A percentile compares a stretch with the other conserved stretches of the same genome.
Evolutionary conservation across 805 yeast species (phyloP).

Genomic region (Schizosaccharomyces octosporus): DNA sequence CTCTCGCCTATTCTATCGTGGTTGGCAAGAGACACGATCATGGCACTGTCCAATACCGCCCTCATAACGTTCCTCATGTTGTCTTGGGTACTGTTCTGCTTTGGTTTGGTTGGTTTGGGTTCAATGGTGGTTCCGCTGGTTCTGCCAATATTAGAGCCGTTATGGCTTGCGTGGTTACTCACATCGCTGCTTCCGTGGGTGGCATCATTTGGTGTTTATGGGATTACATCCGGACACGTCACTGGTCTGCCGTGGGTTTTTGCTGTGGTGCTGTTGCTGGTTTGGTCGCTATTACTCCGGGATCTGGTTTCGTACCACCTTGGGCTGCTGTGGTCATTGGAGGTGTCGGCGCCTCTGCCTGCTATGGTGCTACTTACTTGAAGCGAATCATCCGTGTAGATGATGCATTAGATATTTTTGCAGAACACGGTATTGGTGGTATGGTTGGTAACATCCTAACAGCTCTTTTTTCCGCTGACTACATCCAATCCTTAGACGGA

Average conservation of each 20-base stretch:
- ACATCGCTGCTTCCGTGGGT: slow-evolving; percentile 80
- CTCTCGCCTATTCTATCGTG: slow-evolving; percentile 73
- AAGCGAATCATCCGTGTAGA: slow-evolving; percentile 52
- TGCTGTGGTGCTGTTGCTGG: slow-evolving; percentile 90
- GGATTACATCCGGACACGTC: slow-evolving; percentile 44
- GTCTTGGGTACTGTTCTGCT: slow-evolving; percentile 82
- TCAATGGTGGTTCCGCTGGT: slow-evolving; percentile 96
- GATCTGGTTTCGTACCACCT: slow-evolving; percentile 86
- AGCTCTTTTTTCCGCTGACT: slow-evolving; percentile 78
- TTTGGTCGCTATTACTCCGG: slow-evolving; percentile 85
- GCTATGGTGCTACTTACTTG: slow-evolving; percentile 68
- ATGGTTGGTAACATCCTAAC: slow-evolving; percentile 57
- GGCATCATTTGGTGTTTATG: slow-evolving; percentile 85
- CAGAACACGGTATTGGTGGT: slow-evolving; percentile 82
- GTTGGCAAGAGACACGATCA: slow-evolving; percentile 75
- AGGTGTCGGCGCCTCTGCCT: slow-evolving; percentile 44
- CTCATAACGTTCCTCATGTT: slow-evolving; percentile 75
- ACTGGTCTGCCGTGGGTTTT: slow-evolving; percentile 76
- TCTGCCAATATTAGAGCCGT: slow-evolving; percentile 78
- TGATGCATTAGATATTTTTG: slow-evolving; percentile 87
- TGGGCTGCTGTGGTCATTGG: slow-evolving; percentile 76
- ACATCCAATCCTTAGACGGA: slow-evolving; percentile 53
- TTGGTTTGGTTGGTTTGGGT: slow-evolving; percentile 98
- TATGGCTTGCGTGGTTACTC: slow-evolving; percentile 83
- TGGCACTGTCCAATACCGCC: slow-evolving; percentile 24